Evolutionary conservation across 2,329 filamentous ascomycete genomes (phyloP), one percentile per base, ranked within the genome.

Genomic region (Colletotrichum camelliae): DNA sequence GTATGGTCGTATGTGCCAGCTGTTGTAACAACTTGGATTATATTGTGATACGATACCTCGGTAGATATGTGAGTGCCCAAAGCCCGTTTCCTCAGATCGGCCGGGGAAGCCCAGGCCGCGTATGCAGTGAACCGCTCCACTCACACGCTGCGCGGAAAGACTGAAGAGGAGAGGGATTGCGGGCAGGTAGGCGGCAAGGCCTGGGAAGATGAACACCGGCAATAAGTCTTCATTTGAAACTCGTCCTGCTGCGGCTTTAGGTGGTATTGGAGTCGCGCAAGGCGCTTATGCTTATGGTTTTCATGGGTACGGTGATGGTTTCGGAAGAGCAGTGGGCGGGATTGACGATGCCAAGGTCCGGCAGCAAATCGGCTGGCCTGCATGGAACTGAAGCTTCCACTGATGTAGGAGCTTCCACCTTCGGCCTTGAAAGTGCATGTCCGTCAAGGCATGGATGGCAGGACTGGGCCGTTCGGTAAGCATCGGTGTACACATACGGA

Each of bases 1-100:
- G 35, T 37, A 37, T 37, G 35, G 35, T 37, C 48, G 24, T 21
- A 55, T 55, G 48, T 55, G 16, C 4, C 2, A 7, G 2, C n/a
- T n/a, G 5, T 5, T 0, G 0, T 1, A 8, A 15, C 5, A 55
- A 7, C 8, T 24, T n/a, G 48, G n/a, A 55, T 5, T 7, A 24
- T 55, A 55, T 12, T 10, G 48, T n/a, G 12, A n/a, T 1, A 3
- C 48, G 8, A 55, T 55, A 9, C 24, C 4, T 9, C 9, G 24
- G 48, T 55, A 15, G n/a, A 55, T 9, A 55, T 55, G 18, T 8
- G 48, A n/a, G 48, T 55, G n/a, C 48, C n/a, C 10, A 55, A 55
- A 24, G 48, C 48, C 48, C 48, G 18, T 5, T 55, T 55, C 48
- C 48, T 55, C 18, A 4, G 48, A 55, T 55, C 24, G n/a, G 48